Percentiles rank a stretch among this genome's conserved stretches.
phyloP scores from a whole-genome alignment of 2,329 filamentous ascomycete genomes.

The Venturiaceae sp. region DNA sequence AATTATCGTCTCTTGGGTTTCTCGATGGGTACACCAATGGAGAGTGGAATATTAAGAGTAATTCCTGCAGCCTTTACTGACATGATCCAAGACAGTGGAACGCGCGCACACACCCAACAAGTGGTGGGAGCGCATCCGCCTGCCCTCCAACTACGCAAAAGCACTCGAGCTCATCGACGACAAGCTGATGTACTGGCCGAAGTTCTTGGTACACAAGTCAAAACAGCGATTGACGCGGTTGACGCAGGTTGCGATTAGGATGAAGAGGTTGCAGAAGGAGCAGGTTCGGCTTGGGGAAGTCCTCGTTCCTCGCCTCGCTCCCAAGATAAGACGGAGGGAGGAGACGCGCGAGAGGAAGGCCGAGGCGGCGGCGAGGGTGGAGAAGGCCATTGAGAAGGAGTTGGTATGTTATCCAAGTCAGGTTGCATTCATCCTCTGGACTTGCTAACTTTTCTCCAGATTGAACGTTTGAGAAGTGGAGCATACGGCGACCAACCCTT shows the following conservation, averaged over 20 bases:
- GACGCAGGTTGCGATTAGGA: constrained; percentile 78
- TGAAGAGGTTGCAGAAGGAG: constrained; percentile 72
- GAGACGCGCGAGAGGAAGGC: constrained; percentile 40
- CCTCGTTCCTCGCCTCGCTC: constrained; percentile 78
- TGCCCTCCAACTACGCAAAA: constrained; percentile 83
- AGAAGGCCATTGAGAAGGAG: constrained; percentile 91
- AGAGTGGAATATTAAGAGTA: too few relatives aligned
- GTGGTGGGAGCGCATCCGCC: constrained; percentile 87
- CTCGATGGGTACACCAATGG: too few relatives aligned
- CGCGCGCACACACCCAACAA: constrained; percentile 80
- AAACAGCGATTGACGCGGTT: constrained; percentile 90
- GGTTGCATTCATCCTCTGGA: too few relatives aligned
- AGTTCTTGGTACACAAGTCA: constrained; percentile 87
- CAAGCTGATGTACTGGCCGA: constrained; percentile 84
- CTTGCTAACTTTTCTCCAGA: too few relatives aligned
- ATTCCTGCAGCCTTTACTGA: too few relatives aligned
- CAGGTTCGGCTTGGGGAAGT: constrained; percentile 83
- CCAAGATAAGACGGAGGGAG: constrained; percentile 60
- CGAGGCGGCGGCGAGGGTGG: constrained; percentile 68
- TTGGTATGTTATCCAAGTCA: too few relatives aligned
- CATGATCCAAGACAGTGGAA: constrained; percentile 77
- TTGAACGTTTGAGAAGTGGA: constrained; percentile 82
- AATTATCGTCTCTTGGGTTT: too few relatives aligned
- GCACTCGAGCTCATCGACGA: constrained; percentile 83
- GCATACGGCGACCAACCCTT: constrained; percentile 91